Base-by-base conservation (phyloP, 495 filamentous ascomycete genomes). In the Penicillium canariense region DNA sequence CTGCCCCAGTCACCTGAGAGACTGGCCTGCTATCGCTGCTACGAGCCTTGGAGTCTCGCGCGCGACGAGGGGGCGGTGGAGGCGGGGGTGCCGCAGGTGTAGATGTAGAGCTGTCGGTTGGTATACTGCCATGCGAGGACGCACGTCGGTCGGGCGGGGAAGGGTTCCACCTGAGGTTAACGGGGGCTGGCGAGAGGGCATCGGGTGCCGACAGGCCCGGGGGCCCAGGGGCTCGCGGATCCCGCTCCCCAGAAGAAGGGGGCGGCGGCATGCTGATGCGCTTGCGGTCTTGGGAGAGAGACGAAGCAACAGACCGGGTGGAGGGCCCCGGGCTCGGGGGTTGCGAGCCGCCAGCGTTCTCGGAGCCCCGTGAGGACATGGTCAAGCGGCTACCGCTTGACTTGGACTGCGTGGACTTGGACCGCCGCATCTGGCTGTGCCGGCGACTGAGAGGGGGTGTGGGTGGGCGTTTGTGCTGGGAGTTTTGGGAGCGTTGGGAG, bases 11-110 rank as follows among this genome's bases (percentile, higher is more conserved):
- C 18, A 34, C 65, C 54, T 62, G 65, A 31, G 60, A 52, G 1
- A 49, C 45, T 15, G 59, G 50, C 32, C 47, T 50, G 26, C 63
- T 65, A 18, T 73, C 70, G 30, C 75, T 61, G 53, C 75, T 81
- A 36, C 81, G 77, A 50, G 76, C 72, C 46, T 75, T 80, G 17
- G 81, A 77, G 8, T 79, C 81, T 20, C 83, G 74, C 50, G 77
- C 74, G 43, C 83, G 76, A 12, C 82, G 76, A 14, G 82, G 84
- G 26, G 84, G 83, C 8, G 85, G 85, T 18, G 82, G 84, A 2
- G 85, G 84, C 0, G 80, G 82, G 7, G 60, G 63, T 36, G 39
- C 48, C n/a, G 45, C 34, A 26, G 44, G 39, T 22, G 48, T 54
- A 18, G 57, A 40, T n/a, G 66, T 55, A 11, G 71, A 69, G 55